Base-by-base conservation (phyloP, 2,329 filamentous ascomycete genomes). In the Thyridium curvatum region DNA sequence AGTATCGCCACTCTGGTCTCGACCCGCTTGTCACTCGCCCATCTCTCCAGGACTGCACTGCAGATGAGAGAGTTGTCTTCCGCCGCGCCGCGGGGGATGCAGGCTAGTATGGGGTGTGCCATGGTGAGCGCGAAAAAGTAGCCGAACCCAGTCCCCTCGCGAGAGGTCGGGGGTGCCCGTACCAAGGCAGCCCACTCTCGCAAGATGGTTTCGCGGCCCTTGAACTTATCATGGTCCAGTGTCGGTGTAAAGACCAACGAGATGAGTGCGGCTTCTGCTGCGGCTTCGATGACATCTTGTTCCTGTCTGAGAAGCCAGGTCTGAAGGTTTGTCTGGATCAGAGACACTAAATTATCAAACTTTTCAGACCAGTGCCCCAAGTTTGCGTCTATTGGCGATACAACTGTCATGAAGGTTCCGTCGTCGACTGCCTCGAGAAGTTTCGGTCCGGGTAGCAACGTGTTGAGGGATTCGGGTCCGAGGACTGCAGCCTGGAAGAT, bases 1-100 rank as follows among this genome's bases (percentile, higher is more conserved):
- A 82, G 59, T 18, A 83, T 71, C 2, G 74, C 65, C 3, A 72
- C 68, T 14, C 70, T 65, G 4, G 68, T 74, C 10, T 79, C 74
- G 13, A 79, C 62, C 16, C 71, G 58, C 3, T 47, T 52, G 37
- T 77, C 72, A 12, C 54, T 58, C 2, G 52, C 50, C 79, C 79
- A 83, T n/a, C 76, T 65, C 34, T 65, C 57, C 13, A 68, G 50
- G 12, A 82, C 55, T 3, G 71, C 65, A 8, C 62, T 49, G 39
- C 62, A 64, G n/a, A 69, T 65, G 6, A 65, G 43, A 5, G 59
- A 57, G n/a, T 41, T 47, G 32, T 51, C 49, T 16, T 44, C 40
- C 15, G 43, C 44, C 15, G 41, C 43, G 13, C 34, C 46, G 10
- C 42, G 32, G 2, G 37, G 40, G 13, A 46, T 26, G 3, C 43